Evolutionary conservation across 768 basidiomycete species (phyloP).

Genomic region (Paxillus involutus): DNA sequence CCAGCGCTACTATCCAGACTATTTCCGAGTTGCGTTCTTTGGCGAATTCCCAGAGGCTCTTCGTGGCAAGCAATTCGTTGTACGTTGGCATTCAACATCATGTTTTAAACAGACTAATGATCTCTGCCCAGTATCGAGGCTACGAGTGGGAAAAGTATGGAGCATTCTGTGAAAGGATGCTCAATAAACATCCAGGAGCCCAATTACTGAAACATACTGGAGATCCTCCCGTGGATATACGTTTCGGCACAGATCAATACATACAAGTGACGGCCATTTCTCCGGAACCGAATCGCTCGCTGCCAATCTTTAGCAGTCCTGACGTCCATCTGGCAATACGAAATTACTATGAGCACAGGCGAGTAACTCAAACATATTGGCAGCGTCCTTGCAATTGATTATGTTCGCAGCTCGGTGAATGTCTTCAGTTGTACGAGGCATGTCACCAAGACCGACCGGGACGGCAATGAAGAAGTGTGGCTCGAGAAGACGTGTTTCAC

Average conservation of each 20-base stretch:
- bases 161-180: constrained; percentile 87
- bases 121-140: constrained; percentile 72
- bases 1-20: constrained; percentile 86
- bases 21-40: constrained; percentile 92
- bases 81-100: constrained; percentile 34
- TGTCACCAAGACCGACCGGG: constrained; percentile 58
- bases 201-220: constrained; percentile 71
- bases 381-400: neutral
- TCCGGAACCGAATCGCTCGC: constrained; percentile 79
- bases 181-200: constrained; percentile 86
- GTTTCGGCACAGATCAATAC: constrained; percentile 76
- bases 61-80: constrained; percentile 88
- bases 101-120: neutral
- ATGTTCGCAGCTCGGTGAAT: constrained; percentile 67
- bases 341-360: constrained; percentile 88
- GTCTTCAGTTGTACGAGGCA: constrained; percentile 78
- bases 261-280: constrained; percentile 86
- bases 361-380: constrained; percentile 13
- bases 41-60: constrained; percentile 88
- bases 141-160: constrained; percentile 94
- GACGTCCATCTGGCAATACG: constrained; percentile 80
- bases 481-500: constrained; percentile 85
- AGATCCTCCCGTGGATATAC: constrained; percentile 80
- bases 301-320: constrained; percentile 81
- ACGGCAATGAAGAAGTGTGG: constrained; percentile 78